These are phyloP conservation scores for Boletus fagicola DNA, from an alignment of 768 basidiomycete species.

Conservation along the genomic window DNA sequence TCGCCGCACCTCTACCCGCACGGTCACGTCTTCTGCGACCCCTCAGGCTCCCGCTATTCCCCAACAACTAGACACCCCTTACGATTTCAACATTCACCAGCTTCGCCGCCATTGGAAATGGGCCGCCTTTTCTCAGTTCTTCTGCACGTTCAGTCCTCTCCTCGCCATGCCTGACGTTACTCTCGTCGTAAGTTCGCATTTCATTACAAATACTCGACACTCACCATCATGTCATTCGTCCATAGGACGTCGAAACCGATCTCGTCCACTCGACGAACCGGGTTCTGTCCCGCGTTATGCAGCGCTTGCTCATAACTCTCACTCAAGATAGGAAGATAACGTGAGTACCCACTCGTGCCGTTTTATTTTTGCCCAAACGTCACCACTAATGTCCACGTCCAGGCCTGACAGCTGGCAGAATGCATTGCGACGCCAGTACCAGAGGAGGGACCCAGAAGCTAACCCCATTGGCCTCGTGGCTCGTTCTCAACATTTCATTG, in stretches of 20 bases:
- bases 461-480: conserved; percentile 66
- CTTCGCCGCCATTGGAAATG: conserved; percentile 88
- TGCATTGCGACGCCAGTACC: conserved; percentile 72
- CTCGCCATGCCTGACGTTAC: conserved; percentile 72
- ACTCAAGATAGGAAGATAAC: conserved; percentile 79
- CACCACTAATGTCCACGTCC: conserved; percentile 14
- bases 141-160: conserved; percentile 76
- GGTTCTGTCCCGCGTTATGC: conserved; percentile 72
- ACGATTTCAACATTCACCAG: conserved; percentile 41
- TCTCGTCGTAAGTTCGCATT: conserved; percentile 47
- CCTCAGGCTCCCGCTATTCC: conserved; percentile 28
- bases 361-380: conserved; percentile 18
- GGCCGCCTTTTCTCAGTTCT: conserved; percentile 90
- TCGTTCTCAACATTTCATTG: conserved; percentile 21
- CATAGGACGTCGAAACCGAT: conserved; percentile 78
- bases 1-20: conserved; percentile 50
- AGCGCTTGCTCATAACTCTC: conserved; percentile 66
- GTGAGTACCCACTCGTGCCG: conserved; percentile 43
- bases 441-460: conserved; percentile 63
- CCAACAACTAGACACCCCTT: conserved; percentile 27
- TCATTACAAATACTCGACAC: neutral
- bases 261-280: conserved; percentile 56
- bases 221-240: conserved; percentile 12
- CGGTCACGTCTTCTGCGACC: conserved; percentile 32
- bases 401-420: conserved; percentile 81